A percentile compares a stretch with the other conserved stretches of the same genome.
phyloP scores from a whole-genome alignment of 345 rosid species.

The Heritiera littoralis region DNA sequence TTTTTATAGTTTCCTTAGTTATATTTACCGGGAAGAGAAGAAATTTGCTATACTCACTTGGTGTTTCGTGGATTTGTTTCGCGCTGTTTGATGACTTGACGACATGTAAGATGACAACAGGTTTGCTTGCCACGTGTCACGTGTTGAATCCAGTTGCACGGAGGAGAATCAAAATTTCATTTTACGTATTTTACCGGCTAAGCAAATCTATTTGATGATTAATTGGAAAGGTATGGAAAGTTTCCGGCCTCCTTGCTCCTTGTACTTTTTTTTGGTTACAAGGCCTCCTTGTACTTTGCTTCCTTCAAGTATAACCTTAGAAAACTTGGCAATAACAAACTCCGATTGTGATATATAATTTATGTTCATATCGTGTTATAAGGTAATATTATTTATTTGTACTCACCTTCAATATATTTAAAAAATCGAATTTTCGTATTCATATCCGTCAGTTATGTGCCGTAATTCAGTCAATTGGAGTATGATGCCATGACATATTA shows the following conservation, averaged over 20 bases:
- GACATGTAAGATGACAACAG: not conserved
- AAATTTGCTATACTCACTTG: not conserved
- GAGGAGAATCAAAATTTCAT: not conserved
- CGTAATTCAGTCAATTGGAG: not conserved
- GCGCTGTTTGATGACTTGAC: not conserved
- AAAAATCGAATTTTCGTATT: too few species aligned
- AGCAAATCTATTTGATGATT: not conserved
- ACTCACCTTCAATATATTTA: too few species aligned
- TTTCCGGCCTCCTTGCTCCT: not conserved
- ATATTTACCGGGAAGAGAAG: conserved; percentile 23
- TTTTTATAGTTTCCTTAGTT: conserved; percentile 19
- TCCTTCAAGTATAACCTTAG: not conserved
- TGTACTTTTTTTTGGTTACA: too few species aligned
- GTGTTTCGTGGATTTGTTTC: not conserved
- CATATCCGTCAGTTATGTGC: too few species aligned
- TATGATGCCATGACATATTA: not conserved
- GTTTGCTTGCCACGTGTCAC: conserved; percentile 1
- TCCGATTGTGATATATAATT: not conserved
- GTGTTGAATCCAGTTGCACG: not conserved
- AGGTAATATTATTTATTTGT: too few species aligned
- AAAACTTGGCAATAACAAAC: too few species aligned
- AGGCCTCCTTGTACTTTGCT: too few species aligned
- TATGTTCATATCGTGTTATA: too few species aligned
- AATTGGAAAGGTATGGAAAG: not conserved
- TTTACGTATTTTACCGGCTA: conserved; percentile 9